Evolutionary conservation across 2,329 filamentous ascomycete species (phyloP), one percentile per base, ranked within the genome.

Genomic region (Thelonectria olida): DNA sequence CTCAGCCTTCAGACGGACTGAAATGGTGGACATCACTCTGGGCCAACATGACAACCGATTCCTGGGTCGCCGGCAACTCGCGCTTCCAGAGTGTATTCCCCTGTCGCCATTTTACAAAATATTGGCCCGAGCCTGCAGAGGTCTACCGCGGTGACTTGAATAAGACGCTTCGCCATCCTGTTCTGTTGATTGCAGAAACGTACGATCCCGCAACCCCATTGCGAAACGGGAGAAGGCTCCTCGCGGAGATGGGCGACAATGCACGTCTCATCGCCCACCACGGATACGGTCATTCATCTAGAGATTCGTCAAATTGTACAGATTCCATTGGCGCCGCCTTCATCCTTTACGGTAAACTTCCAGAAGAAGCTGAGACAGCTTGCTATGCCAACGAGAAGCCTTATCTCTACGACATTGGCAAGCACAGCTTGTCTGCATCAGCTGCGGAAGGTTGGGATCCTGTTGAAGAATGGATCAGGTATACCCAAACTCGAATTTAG

Each of bases 201-300:
- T 80, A 84, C 57, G 82, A 84, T 58, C 82, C 82, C 0, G 82
- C 82, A 2, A 84, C 82, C 7, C 82, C 82, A 5, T 67, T 84
- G 42, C 76, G 81, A 5, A 84, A 84, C 56, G 82, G 81, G 1
- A 72, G 80, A 12, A 71, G 81, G 23, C 72, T 84, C 3, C 57
- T 79, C 17, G 51, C 64, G 0, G 81, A 82, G 54, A 83, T 84
- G 81, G 82, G 81, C 1, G 54, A 66, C 7, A 84, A 84, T 55
- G 81, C 82, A n/a, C 67, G 81, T 6, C 70, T 84, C 17, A 73
- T 84, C 31, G 81, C 72, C 5, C 82, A 84, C 56, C 82, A 84
- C 56, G 82, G 82, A 5, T 84, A 83, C 49, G 82, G 82, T 0
- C 82, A 84, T 59, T 77, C 79, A 12, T 81, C 80, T 4, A 70